Percentiles rank a stretch among this genome's conserved stretches.
Conservation (phyloP, 495 filamentous ascomycete species). For the Talaromyces adpressus region DNA sequence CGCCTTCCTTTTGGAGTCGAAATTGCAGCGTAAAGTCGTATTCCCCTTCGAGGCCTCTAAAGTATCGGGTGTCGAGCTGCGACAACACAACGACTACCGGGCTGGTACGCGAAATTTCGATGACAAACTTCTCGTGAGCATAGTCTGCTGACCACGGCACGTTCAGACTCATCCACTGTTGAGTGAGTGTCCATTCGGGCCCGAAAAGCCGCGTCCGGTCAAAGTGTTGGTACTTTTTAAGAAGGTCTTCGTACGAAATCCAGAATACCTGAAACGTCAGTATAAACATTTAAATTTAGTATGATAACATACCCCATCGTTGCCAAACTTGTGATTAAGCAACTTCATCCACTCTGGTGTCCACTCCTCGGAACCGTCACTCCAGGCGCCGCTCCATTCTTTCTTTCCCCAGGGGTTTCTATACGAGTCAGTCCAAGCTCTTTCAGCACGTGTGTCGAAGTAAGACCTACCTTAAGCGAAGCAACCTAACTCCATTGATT, state of each 20-base stretch:
- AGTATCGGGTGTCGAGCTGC: constrained; percentile 84
- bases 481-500: constrained; percentile 63
- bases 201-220: constrained; percentile 87
- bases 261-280: constrained; percentile 47
- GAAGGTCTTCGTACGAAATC: constrained; percentile 73
- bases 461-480: constrained; percentile 52
- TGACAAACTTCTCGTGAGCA: constrained; percentile 71
- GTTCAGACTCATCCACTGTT: constrained; percentile 76
- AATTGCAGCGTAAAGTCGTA: constrained; percentile 75
- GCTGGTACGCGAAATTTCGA: constrained; percentile 58
- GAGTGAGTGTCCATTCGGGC: constrained; percentile 72
- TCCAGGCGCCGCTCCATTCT: constrained; percentile 81
- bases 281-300: neutral
- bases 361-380: constrained; percentile 88
- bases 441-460: neutral
- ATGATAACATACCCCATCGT: constrained; percentile 57
- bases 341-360: constrained; percentile 79
- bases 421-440: constrained; percentile 9
- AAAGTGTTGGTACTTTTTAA: constrained; percentile 75
- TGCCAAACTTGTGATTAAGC: constrained; percentile 76
- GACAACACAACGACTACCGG: constrained; percentile 74
- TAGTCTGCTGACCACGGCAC: constrained; percentile 86
- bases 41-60: constrained; percentile 72
- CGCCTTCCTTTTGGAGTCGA: constrained; percentile 70
- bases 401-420: constrained; percentile 83